These are phyloP conservation scores for Penicillium sp. DNA, from an alignment of 2,329 filamentous ascomycete genomes.

Conservation along the genomic window DNA sequence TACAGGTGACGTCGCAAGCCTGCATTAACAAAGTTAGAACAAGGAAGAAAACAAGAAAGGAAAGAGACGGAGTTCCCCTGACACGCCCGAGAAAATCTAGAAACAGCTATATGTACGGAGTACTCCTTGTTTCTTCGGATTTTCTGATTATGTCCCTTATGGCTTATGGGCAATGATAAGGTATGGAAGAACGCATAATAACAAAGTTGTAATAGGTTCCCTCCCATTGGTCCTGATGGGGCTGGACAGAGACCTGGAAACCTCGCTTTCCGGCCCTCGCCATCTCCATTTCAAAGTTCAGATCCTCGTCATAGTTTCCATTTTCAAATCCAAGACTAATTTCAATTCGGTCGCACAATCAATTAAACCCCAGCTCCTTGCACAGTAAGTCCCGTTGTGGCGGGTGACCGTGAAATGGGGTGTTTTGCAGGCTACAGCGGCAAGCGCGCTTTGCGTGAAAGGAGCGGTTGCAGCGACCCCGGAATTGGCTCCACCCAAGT, in stretches of 20 bases:
- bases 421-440: slow-evolving; percentile 23
- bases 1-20: too few relatives aligned
- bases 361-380: background rate
- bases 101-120: too few relatives aligned
- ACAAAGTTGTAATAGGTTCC: background rate
- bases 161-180: too few relatives aligned
- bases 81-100: too few relatives aligned
- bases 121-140: background rate
- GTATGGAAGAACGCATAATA: background rate
- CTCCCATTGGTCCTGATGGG: background rate
- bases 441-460: slow-evolving; percentile 42
- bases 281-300: too few relatives aligned
- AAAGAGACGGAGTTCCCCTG: too few relatives aligned
- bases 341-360: background rate
- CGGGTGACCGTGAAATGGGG: background rate
- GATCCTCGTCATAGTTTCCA: too few relatives aligned
- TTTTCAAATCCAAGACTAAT: background rate
- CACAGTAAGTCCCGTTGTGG: background rate
- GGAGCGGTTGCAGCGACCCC: slow-evolving; percentile 38
- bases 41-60: background rate
- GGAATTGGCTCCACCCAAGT: slow-evolving; percentile 17
- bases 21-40: too few relatives aligned
- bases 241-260: background rate
- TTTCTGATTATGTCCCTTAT: background rate
- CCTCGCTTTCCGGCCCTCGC: too few relatives aligned